Evolutionary conservation across 768 basidiomycete genomes (phyloP), one percentile per base, ranked within the genome.

Genomic region (Phanerochaete sordida): DNA sequence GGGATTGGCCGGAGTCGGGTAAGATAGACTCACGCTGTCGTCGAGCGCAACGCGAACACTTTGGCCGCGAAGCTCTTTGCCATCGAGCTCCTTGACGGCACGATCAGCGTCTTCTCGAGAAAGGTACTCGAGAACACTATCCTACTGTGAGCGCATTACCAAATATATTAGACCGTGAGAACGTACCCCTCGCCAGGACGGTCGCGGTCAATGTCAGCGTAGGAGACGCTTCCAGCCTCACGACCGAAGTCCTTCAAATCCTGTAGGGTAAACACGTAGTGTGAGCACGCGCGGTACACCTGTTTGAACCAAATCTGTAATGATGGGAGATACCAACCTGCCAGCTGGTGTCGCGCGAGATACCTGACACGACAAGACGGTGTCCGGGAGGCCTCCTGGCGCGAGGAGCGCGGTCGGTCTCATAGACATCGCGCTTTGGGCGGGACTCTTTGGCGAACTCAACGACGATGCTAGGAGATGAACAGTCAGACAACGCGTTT

Each of bases 241-340:
- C 96, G 92, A 66, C 95, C 96, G 62, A 95, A 98, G 71, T 98
- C 96, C 76, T 98, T 98, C 72, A 98, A 79, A 72, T 98, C 96
- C 96, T 98, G 81, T 69, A 72, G 69, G 19, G 39, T 6, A 16
- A 75, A 70, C 74, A 58, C 75, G 66, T 74, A 73, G 58, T 47
- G 54, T 56, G 45, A 58, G 30, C 24, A 26, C 50, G 11, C 33
- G 26, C 37, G 26, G 27, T 53, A 19, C 27, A 13, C 19, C 11
- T 33, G n/a, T 31, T 30, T 15, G 8, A 21, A n/a, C 15, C 28
- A 33, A 31, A 37, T 19, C 49, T 54, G 64, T 49, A 57, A 62
- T 65, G 65, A 67, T 68, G 67, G 71, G 70, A 72, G 69, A 73
- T 62, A 75, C 90, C 78, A 86, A 98, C 95, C 94, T 98, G 95